Evolutionary conservation across 2,329 filamentous ascomycete genomes (phyloP).

Genomic region (Leptographium procerum): DNA sequence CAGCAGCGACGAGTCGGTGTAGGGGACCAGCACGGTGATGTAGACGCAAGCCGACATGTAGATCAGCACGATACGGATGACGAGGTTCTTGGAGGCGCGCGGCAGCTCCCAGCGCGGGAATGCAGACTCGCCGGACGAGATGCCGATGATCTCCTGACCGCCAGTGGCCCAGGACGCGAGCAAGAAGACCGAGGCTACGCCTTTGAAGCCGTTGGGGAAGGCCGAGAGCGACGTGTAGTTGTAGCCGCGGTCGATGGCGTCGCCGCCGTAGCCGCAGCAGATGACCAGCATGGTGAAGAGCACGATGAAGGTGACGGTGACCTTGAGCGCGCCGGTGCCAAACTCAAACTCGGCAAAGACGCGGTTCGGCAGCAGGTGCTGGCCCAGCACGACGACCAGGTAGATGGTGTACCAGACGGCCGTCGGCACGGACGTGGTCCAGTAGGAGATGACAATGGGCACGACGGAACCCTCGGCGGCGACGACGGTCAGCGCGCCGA

Average conservation of each 20-base stretch:
- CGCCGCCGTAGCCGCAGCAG: slow-evolving; percentile 9
- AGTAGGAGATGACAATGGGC: slow-evolving; percentile 25
- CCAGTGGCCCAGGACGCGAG: slow-evolving; percentile 64
- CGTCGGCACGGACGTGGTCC: slow-evolving; percentile 29
- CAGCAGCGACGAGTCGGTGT: slow-evolving; percentile 7
- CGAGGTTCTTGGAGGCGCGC: slow-evolving; percentile 9
- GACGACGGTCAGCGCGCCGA: slow-evolving; percentile 21
- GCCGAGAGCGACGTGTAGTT: slow-evolving; percentile 9
- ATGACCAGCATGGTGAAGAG: slow-evolving; percentile 10
- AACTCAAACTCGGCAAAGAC: slow-evolving; percentile 28
- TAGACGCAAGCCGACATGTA: slow-evolving; percentile 11
- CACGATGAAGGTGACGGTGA: slow-evolving; percentile 11
- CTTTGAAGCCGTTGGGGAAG: slow-evolving; percentile 59
- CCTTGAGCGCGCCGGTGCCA: slow-evolving; percentile 15
- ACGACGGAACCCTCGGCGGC: slow-evolving; percentile 10
- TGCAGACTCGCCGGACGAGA: slow-evolving; percentile 27
- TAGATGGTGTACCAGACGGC: slow-evolving; percentile 31
- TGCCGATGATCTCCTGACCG: slow-evolving; percentile 46
- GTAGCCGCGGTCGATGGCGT: slow-evolving; percentile 10
- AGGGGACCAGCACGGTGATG: slow-evolving; percentile 9
- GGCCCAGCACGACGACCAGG: slow-evolving; percentile 14
- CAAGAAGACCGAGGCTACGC: slow-evolving; percentile 64
- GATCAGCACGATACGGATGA: slow-evolving; percentile 11
- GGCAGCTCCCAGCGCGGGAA: slow-evolving; percentile 13
- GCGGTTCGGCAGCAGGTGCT: slow-evolving; percentile 34